Evolutionary conservation across 1,139 yeast species (phyloP).

Genomic region (Geotrichum australiense): DNA sequence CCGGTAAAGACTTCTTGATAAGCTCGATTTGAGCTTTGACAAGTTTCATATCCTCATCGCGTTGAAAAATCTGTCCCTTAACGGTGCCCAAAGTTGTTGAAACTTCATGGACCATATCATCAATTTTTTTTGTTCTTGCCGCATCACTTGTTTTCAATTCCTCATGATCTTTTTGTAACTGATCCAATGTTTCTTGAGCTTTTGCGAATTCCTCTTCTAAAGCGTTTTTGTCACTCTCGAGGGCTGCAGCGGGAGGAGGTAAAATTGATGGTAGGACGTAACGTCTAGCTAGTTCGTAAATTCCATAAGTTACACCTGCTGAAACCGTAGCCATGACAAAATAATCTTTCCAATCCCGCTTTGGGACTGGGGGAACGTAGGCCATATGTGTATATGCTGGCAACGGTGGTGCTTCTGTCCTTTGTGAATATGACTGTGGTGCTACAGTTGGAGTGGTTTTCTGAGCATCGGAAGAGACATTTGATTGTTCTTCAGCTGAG

Average conservation of each 20-base stretch:
- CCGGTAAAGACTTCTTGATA: slow-evolving; percentile 64
- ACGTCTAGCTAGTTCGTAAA: slow-evolving; percentile 73
- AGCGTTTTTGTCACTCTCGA: slow-evolving; percentile 77
- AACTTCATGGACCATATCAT: slow-evolving; percentile 13
- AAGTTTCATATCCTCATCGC: slow-evolving; percentile 74
- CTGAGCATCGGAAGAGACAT: background rate
- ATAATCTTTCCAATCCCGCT: slow-evolving; percentile 92
- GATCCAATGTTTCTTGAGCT: slow-evolving; percentile 68
- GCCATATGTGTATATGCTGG: slow-evolving; percentile 26
- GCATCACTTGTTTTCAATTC: slow-evolving; percentile 47
- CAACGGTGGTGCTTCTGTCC: slow-evolving; percentile 17
- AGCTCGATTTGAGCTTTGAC: slow-evolving; percentile 76
- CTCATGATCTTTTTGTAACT: slow-evolving; percentile 64
- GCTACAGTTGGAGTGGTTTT: slow-evolving; percentile 16
- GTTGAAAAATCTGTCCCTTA: slow-evolving; percentile 54
- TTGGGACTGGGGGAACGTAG: slow-evolving; percentile 51
- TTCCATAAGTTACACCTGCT: slow-evolving; percentile 81
- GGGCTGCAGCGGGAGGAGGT: slow-evolving; percentile 74
- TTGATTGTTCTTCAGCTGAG: slow-evolving; percentile 7
- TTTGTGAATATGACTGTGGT: slow-evolving; percentile 10
- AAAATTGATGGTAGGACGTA: slow-evolving; percentile 75
- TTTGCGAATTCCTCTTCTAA: slow-evolving; percentile 75
- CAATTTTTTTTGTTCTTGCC: slow-evolving; percentile 14
- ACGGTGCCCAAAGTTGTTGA: slow-evolving; percentile 30
- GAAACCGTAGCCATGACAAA: slow-evolving; percentile 96